Base-by-base conservation (phyloP, 2,329 filamentous ascomycete genomes). In the Fusarium denticulatum region DNA sequence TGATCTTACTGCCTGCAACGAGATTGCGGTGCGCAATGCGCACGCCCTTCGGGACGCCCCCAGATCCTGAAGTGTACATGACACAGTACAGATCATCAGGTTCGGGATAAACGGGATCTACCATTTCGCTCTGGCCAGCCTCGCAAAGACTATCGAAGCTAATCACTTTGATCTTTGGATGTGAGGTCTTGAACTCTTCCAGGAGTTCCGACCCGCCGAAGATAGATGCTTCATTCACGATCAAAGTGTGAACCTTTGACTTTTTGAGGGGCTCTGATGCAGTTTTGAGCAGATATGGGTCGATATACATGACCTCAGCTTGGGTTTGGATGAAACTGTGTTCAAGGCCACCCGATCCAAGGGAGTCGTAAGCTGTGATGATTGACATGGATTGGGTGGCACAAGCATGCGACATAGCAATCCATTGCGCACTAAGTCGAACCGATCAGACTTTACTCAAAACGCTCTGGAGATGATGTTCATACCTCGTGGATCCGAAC, bases 321-420 rank as follows among this genome's bases (percentile, higher is more conserved):
- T 91, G 86, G 50, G 94, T 96, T 83, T 97, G 93, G n/a, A 91
- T 86, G 69, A 98, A 88, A 4, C 94, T 97, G 85, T 97, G 95
- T 83, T 92, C 90, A 69, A 98, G 88, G 47, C 95, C 95, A 69
- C 91, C 90, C 78, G 94, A 90, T 57, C 95, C 95, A 40, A 98
- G 91, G 30, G 94, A 97, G 81, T 97, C 95, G 82, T 98, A 97
- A 50, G 95, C 95, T 47, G 96, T 98, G 57, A 97, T 95, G 72
- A 98, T 95, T 60, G 93, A 91, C 81, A 98, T 90, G 36, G 94
- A 95, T 82, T 98, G 96, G 18, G 95, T 95, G 20, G 91, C 84
- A 89, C 92, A 86, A n/a, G 83, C 88, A 80, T 96, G 94, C 39
- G 95, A 93, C 77, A 93, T 90, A 57, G 92, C 89, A 70, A 97